A percentile compares a stretch with the other conserved stretches of the same genome.
phyloP scores from a whole-genome alignment of 352 stramenopile species.

The Phytophthora agathidicida region DNA sequence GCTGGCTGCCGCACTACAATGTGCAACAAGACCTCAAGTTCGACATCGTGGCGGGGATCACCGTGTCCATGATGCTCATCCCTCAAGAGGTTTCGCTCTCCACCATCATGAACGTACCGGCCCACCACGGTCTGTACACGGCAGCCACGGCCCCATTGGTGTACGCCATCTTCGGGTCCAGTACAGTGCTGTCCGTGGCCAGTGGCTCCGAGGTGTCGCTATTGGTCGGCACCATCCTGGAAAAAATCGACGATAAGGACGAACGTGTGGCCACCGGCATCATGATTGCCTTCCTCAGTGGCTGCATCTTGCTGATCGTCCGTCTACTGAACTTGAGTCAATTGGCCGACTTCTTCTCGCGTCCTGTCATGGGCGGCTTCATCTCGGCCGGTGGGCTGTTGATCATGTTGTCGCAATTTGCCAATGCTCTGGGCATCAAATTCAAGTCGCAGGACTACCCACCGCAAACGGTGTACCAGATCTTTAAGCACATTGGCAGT shows the following conservation, averaged over 20 bases:
- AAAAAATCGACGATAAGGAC: constrained; percentile 41
- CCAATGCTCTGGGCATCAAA: constrained; percentile 76
- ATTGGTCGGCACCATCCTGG: constrained; percentile 52
- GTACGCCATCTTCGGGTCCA: constrained; percentile 83
- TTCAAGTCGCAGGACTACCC: constrained; percentile 50
- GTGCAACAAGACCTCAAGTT: constrained; percentile 33
- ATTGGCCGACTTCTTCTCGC: constrained; percentile 86
- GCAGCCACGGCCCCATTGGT: constrained; percentile 75
- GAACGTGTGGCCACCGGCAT: constrained; percentile 50
- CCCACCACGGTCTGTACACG: constrained; percentile 90
- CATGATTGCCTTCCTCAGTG: constrained; percentile 71
- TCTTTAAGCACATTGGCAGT: constrained; percentile 59
- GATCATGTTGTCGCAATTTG: constrained; percentile 88
- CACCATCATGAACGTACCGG: constrained; percentile 76
- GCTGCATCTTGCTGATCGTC: constrained; percentile 72
- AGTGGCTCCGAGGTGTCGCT: constrained; percentile 64
- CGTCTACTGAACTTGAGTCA: constrained; percentile 78
- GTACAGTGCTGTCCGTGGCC: constrained; percentile 79
- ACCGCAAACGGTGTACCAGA: constrained; percentile 55
- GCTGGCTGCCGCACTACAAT: constrained; percentile 51
- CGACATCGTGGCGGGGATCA: constrained; percentile 40
- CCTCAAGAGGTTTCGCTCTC: constrained; percentile 80
- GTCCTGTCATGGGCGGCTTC: constrained; percentile 91
- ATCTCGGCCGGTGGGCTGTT: constrained; percentile 83
- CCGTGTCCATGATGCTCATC: constrained; percentile 80